Evolutionary conservation across 2,329 filamentous ascomycete species (phyloP).

Genomic region (Paecilomyces niveus): DNA sequence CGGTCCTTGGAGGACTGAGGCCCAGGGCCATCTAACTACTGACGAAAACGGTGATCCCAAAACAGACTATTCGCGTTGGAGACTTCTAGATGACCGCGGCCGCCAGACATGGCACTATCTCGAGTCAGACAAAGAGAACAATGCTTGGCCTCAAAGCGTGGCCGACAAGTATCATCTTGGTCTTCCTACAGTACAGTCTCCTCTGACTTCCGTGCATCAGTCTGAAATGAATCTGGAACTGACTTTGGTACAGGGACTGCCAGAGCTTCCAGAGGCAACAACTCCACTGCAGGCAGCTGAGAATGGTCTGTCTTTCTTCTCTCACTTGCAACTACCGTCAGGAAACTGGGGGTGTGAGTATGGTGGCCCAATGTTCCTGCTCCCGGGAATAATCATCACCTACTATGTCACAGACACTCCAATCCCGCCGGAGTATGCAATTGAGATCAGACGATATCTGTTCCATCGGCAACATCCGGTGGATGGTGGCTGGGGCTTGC

Average conservation of each 20-base stretch:
- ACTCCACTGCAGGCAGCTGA: conserved; percentile 68
- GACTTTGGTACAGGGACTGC: conserved; percentile 54
- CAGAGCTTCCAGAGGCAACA: conserved; percentile 61
- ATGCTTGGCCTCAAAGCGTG: conserved; percentile 74
- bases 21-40: conserved; percentile 26
- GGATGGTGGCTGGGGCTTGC: conserved; percentile 95
- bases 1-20: conserved; percentile 26
- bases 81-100: conserved; percentile 73
- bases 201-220: background rate
- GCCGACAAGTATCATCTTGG: conserved; percentile 90
- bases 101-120: conserved; percentile 94
- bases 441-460: conserved; percentile 88
- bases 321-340: conserved; percentile 76
- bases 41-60: conserved; percentile 37
- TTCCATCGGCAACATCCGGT: conserved; percentile 75
- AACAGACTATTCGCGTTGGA: conserved; percentile 79
- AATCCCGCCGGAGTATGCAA: conserved; percentile 70
- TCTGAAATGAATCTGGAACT: background rate
- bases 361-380: conserved; percentile 91
- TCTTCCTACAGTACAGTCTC: conserved; percentile 59
- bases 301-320: conserved; percentile 85
- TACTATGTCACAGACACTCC: conserved; percentile 88
- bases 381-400: conserved; percentile 75
- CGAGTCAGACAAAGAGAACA: conserved; percentile 58
- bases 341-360: conserved; percentile 98